Evolutionary conservation across 345 rosid genomes (phyloP).

Genomic region (Hevea brasiliensis): DNA sequence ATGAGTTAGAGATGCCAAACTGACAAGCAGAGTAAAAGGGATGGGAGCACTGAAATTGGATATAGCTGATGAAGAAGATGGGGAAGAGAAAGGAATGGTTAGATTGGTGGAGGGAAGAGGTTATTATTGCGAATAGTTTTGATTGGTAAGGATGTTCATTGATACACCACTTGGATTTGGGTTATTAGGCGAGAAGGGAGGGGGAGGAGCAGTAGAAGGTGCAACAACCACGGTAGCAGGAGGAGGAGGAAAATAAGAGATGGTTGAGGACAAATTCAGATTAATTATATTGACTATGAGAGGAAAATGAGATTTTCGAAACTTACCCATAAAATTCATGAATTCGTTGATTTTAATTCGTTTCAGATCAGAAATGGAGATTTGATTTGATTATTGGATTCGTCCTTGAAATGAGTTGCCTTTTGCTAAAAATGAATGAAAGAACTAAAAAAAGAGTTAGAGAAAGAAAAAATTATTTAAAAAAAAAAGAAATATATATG

Average conservation of each 20-base stretch:
- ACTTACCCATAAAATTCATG: slow-evolving; percentile 5
- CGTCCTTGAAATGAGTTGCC: no score
- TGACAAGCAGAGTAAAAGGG: slow-evolving; percentile 31
- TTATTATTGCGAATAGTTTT: slow-evolving; percentile 24
- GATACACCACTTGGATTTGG: slow-evolving; percentile 17
- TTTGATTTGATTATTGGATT: no score
- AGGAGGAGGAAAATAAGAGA: slow-evolving; percentile 24
- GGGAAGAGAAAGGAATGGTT: slow-evolving; percentile 15
- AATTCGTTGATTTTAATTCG: slow-evolving; percentile 1
- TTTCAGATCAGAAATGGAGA: slow-evolving; percentile 13
- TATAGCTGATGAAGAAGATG: slow-evolving; percentile 21
- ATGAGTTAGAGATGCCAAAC: slow-evolving; percentile 31
- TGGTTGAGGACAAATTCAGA: slow-evolving; percentile 20
- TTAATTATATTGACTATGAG: no score
- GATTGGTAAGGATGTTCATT: slow-evolving; percentile 29
- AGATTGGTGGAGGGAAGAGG: slow-evolving; percentile 23
- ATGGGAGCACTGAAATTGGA: slow-evolving; percentile 18
- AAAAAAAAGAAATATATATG: no score
- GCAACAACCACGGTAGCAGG: slow-evolving; percentile 10
- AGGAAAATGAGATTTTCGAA: no score
- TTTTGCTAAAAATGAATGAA: no score
- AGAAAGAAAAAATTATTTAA: no score
- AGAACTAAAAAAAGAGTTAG: no score
- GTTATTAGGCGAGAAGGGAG: slow-evolving; percentile 6
- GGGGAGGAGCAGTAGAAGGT: slow-evolving; percentile 13